Conservation (phyloP, 2,329 filamentous ascomycete species). For the Penicillium brevicompactum region DNA sequence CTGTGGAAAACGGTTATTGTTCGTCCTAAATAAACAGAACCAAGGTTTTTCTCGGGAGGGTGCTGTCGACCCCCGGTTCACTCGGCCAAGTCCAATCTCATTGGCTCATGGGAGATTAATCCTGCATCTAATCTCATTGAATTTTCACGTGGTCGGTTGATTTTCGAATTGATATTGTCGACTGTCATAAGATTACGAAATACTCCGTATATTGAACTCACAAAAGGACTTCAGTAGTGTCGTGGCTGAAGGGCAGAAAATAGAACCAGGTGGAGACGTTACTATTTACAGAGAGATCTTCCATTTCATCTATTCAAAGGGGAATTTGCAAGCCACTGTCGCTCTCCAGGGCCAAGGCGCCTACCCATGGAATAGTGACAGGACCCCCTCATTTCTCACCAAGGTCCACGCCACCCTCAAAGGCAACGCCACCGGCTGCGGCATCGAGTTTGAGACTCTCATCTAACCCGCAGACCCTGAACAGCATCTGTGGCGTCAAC, state of each 20-base stretch:
- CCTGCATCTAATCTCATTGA: neutral
- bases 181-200: neutral
- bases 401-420: constrained; percentile 35
- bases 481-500: constrained; percentile 42
- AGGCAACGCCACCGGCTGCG: constrained; percentile 40
- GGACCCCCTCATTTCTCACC: constrained; percentile 15
- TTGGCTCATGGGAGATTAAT: constrained; percentile 9
- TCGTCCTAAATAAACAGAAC: constrained; percentile 6
- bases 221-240: neutral
- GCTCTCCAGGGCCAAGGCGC: neutral
- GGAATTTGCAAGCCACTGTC: neutral
- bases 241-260: neutral
- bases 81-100: constrained; percentile 1
- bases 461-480: constrained; percentile 47
- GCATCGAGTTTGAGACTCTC: constrained; percentile 45
- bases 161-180: neutral
- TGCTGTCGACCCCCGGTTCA: constrained; percentile 12
- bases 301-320: neutral
- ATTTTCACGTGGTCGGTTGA: neutral
- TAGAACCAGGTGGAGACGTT: constrained; percentile 13
- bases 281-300: constrained; percentile 14
- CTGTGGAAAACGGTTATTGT: neutral
- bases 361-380: neutral
- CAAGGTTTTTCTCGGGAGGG: constrained; percentile 3
- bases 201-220: neutral